These are phyloP conservation scores for Trichothecium sympodiale DNA, from an alignment of 2,329 filamentous ascomycete genomes.

Conservation along the genomic window DNA sequence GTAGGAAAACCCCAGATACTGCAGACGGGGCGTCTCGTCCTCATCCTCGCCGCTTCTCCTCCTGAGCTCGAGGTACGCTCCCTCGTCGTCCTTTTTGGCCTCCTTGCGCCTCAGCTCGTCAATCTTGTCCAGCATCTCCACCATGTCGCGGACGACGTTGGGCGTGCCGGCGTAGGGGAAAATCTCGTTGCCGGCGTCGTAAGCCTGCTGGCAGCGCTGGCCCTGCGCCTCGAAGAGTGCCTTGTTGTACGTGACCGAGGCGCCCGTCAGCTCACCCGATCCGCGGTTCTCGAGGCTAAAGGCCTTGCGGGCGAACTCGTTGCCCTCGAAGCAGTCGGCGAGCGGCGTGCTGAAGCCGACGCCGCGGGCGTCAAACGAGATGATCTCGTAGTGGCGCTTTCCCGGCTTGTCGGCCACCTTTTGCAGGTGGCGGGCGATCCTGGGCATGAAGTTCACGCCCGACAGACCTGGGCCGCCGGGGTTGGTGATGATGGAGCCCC, in stretches of 20 bases:
- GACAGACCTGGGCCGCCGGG: slow-evolving; percentile 33
- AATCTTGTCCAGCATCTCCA: slow-evolving; percentile 30
- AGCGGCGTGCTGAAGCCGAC: slow-evolving; percentile 23
- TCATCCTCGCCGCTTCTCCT: slow-evolving; percentile 2
- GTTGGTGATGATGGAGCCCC: slow-evolving; percentile 31
- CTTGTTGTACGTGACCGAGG: too few species aligned
- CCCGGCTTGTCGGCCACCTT: slow-evolving; percentile 13
- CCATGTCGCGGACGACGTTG: slow-evolving; percentile 30
- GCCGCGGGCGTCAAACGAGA: slow-evolving; percentile 34
- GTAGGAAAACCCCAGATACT: slow-evolving; percentile 41
- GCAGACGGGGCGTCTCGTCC: slow-evolving; percentile 16
- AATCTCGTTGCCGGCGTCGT: slow-evolving; percentile 2
- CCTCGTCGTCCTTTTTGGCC: slow-evolving; percentile 2
- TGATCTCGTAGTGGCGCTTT: slow-evolving; percentile 25
- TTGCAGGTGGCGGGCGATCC: slow-evolving; percentile 17
- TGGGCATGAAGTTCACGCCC: slow-evolving; percentile 20
- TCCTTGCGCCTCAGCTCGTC: slow-evolving; percentile 18
- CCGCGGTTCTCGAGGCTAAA: slow-evolving; percentile 14
- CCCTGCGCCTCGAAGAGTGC: slow-evolving; percentile 3
- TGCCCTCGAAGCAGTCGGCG: slow-evolving; percentile 25
- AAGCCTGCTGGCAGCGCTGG: slow-evolving; percentile 1
- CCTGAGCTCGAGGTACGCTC: slow-evolving; percentile 6
- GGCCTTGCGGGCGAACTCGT: slow-evolving; percentile 17
- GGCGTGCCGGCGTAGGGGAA: slow-evolving; percentile 21
- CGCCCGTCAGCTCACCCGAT: too few species aligned